Evolutionary conservation across 306 rosid species (phyloP), one percentile per base, ranked within the genome.

Genomic region (Rosa persica): DNA sequence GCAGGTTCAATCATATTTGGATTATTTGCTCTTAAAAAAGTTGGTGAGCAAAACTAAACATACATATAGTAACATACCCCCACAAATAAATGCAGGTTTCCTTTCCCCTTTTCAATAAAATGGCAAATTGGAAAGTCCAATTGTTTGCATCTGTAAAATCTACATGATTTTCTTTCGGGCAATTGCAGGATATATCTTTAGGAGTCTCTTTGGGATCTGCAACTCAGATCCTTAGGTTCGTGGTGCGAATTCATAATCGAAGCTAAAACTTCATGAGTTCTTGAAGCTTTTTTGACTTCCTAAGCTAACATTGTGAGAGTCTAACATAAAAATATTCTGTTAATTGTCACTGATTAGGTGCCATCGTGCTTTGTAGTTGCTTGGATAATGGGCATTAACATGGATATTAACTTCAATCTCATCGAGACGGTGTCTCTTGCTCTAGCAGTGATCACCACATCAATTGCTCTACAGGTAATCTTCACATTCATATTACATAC

Each of bases 151-250:
- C 4, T 20, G 17, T 67, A 6, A 30, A 49, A 10, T 49, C 9
- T 78, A 13, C 11, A 7, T 12, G 49, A 46, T 57, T 27, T 58
- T 15, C 22, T 55, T 23, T 20, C 23, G 10, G 25, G 64, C 70
- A 68, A 77, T 42, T 81, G 77, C 89, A 94, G 98, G 98, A 94
- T 74, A 92, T 94, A 69, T 68, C 97, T 4, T 81, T 94, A 73
- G 97, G 93, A 74, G 97, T 94, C 72, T 94, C 97, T 64, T 84
- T 94, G 84, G 98, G 97, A 10, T 94, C 98, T 70, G 93, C 98
- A 10, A 90, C 97, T 81, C 98, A 94, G 84, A 88, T 94, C 62
- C 76, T 88, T 38, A 76, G 89, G 83, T 94, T 94, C 73, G 95
- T 80, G 92, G 98, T 94, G 84, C 70, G 91, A 75, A 19, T 15